These are phyloP conservation scores for Tylopilus orsonianus DNA, from an alignment of 1,284 basidiomycete species.

Conservation along the genomic window DNA sequence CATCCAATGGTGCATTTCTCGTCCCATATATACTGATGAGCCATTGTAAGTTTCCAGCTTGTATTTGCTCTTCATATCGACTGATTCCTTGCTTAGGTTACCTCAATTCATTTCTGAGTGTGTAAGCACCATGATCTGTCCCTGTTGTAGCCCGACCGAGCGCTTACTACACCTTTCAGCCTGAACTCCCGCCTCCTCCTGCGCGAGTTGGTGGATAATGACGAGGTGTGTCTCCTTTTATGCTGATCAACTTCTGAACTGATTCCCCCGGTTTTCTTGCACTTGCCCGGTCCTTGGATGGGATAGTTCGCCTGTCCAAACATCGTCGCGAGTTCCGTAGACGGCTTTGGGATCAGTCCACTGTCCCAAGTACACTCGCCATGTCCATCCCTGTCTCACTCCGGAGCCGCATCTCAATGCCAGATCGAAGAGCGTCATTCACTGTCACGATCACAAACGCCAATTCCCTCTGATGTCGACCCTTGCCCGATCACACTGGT, in stretches of 20 bases:
- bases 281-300: no score
- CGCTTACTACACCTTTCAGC: constrained; percentile 8
- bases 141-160: background rate
- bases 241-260: background rate
- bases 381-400: constrained; percentile 10
- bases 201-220: constrained; percentile 29
- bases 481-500: constrained; percentile 16
- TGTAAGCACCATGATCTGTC: constrained; percentile 18
- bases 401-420: background rate
- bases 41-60: constrained; percentile 21
- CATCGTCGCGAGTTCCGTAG: constrained; percentile 23
- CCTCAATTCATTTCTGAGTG: constrained; percentile 35
- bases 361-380: constrained; percentile 7
- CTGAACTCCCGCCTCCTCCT: constrained; percentile 32
- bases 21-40: constrained; percentile 36
- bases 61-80: background rate
- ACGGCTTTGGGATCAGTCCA: constrained; percentile 20
- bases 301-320: constrained; percentile 24
- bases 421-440: background rate
- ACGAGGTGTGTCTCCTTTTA: constrained; percentile 20
- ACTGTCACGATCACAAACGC: background rate
- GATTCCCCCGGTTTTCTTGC: no score
- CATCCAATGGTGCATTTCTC: constrained; percentile 34
- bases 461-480: constrained; percentile 4
- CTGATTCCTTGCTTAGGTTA: constrained; percentile 18